A percentile compares a stretch with the other conserved stretches of the same genome.
Evolutionary conservation across 2,329 filamentous ascomycete species (phyloP).

Genomic region (Hortaea werneckii): DNA sequence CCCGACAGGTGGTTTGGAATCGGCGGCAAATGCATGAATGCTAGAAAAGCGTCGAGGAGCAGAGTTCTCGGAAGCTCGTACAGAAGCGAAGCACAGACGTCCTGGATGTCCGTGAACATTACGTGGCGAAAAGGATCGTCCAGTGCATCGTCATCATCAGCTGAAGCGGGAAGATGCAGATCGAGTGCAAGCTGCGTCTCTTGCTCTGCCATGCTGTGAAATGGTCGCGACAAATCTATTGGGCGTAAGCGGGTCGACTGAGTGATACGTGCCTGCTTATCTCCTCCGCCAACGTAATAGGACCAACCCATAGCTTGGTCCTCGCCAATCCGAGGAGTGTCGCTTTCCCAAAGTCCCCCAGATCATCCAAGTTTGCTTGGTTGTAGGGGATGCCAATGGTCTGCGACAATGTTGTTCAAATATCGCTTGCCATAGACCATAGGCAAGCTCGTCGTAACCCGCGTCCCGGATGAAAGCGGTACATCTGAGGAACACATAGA

Average conservation of each 20-base stretch:
- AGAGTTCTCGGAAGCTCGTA: slow-evolving; percentile 29
- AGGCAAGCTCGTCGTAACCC: slow-evolving; percentile 66
- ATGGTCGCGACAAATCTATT: neutral
- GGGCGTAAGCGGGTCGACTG: neutral
- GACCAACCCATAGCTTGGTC: slow-evolving; percentile 59
- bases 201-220: slow-evolving; percentile 33
- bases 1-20: slow-evolving; percentile 27
- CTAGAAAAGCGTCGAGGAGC: slow-evolving; percentile 57
- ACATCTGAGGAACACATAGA: slow-evolving; percentile 66
- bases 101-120: slow-evolving; percentile 65
- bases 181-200: slow-evolving; percentile 40
- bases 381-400: slow-evolving; percentile 27
- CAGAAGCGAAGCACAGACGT: slow-evolving; percentile 44
- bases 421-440: slow-evolving; percentile 73
- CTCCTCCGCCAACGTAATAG: slow-evolving; percentile 25
- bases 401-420: slow-evolving; percentile 61
- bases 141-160: slow-evolving; percentile 59
- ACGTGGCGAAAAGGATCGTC: slow-evolving; percentile 70
- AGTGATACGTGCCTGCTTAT: neutral
- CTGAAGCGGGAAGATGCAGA: slow-evolving; percentile 41
- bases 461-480: slow-evolving; percentile 65
- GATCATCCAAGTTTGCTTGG: slow-evolving; percentile 25
- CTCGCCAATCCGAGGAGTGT: slow-evolving; percentile 71
- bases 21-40: slow-evolving; percentile 41
- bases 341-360: slow-evolving; percentile 77